Percentiles rank a stretch among this genome's conserved stretches.
Evolutionary conservation across 345 rosid species (phyloP).

Genomic region (Corchorus capsularis): DNA sequence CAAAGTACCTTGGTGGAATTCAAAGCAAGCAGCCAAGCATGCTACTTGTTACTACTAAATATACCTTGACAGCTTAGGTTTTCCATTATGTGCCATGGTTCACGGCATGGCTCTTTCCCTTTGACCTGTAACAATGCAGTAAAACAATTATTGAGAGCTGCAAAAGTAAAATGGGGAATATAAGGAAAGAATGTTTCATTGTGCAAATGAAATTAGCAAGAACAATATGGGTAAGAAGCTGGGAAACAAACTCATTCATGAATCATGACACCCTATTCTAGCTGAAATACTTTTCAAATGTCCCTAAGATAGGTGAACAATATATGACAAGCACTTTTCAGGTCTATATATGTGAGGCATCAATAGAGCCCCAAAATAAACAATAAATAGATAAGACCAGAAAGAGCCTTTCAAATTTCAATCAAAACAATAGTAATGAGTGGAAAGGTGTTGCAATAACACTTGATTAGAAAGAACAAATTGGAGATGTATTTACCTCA

Average conservation of each 20-base stretch:
- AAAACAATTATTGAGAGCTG: background rate
- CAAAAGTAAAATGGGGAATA: background rate
- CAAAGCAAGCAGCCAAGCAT: background rate
- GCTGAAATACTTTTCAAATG: background rate
- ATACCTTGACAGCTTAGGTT: background rate
- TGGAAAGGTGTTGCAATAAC: background rate
- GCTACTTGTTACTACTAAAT: background rate
- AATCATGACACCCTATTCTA: background rate
- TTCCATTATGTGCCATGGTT: background rate
- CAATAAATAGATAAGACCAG: background rate
- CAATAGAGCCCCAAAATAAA: background rate
- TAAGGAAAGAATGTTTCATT: background rate
- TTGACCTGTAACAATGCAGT: slow-evolving; percentile 16
- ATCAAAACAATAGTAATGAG: slow-evolving; percentile 1
- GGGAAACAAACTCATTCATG: background rate
- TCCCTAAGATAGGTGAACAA: background rate
- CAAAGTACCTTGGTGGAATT: background rate
- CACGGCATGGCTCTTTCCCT: slow-evolving; percentile 10
- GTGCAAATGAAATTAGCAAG: background rate
- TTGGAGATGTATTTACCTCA: slow-evolving; percentile 27
- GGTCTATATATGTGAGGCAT: background rate
- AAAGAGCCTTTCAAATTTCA: background rate
- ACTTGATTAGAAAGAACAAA: slow-evolving; percentile 10
- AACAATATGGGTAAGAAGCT: background rate
- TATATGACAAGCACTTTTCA: background rate